A percentile compares a stretch with the other conserved stretches of the same genome.
These are phyloP conservation scores for Erodium trifolium DNA, from an alignment of 441 rosid genomes.

Conservation along the genomic window DNA sequence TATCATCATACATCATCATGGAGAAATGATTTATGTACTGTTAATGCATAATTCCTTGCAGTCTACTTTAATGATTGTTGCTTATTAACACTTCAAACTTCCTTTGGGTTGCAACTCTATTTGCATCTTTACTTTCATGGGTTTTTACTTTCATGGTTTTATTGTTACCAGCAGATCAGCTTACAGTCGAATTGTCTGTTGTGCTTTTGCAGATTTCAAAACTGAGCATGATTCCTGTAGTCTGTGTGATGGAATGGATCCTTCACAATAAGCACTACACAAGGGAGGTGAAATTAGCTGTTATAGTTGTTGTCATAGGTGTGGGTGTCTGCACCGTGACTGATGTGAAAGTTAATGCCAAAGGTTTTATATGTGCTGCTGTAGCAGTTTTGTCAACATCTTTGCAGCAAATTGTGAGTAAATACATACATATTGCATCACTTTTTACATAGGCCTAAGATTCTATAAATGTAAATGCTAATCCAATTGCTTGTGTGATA, in stretches of 20 bases:
- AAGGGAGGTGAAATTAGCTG: slow-evolving; percentile 66
- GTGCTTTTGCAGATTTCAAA: slow-evolving; percentile 61
- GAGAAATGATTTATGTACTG: neutral
- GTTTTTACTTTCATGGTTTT: no score
- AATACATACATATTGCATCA: neutral
- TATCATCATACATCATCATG: neutral
- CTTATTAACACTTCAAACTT: neutral
- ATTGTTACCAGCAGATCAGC: no score
- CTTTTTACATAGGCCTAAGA: neutral
- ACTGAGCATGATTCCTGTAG: slow-evolving; percentile 95
- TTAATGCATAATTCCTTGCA: no score
- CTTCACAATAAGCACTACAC: slow-evolving; percentile 75
- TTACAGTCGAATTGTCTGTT: neutral
- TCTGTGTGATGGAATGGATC: slow-evolving; percentile 90
- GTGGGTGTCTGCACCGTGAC: slow-evolving; percentile 96
- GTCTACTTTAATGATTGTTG: neutral
- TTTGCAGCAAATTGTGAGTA: slow-evolving; percentile 88
- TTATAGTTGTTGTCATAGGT: slow-evolving; percentile 80
- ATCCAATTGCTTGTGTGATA: neutral
- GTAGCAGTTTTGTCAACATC: slow-evolving; percentile 75
- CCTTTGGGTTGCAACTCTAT: neutral
- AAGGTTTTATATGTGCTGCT: slow-evolving; percentile 80
- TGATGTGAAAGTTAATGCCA: slow-evolving; percentile 85
- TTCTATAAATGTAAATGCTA: neutral
- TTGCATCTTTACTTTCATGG: neutral